Conservation (phyloP, 2,329 filamentous ascomycete genomes). For the Colletotrichum tabaci region DNA sequence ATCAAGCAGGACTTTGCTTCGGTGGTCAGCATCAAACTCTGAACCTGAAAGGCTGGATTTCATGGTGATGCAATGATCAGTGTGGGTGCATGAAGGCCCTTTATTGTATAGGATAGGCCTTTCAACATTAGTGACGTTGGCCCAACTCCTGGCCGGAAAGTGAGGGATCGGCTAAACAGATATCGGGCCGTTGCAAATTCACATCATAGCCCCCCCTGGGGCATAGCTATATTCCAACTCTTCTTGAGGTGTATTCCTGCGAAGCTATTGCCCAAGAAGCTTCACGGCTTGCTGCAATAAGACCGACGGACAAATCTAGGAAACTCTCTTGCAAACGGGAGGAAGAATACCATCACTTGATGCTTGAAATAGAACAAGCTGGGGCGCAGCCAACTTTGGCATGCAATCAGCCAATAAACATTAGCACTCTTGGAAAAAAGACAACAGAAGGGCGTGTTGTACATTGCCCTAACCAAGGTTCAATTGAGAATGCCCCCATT, state of each 20-base stretch:
- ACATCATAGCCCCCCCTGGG: neutral
- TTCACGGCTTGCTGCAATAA: conserved; percentile 11
- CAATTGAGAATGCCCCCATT: conserved; percentile 44
- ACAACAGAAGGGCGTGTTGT: conserved; percentile 6
- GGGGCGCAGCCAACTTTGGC: conserved; percentile 24
- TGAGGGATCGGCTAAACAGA: neutral
- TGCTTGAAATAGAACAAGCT: conserved; percentile 34
- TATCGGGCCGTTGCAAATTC: conserved; percentile 5
- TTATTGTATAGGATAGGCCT: neutral
- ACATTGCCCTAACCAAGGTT: conserved; percentile 12
- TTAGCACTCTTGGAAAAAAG: neutral
- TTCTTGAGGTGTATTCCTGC: neutral
- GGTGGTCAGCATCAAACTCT: neutral
- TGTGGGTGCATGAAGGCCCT: neutral
- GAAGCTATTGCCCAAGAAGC: neutral
- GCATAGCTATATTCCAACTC: neutral
- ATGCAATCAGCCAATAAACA: conserved; percentile 26
- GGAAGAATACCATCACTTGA: neutral
- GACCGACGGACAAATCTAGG: neutral
- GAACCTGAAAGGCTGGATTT: neutral
- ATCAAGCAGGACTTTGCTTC: conserved; percentile 5
- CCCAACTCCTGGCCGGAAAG: neutral
- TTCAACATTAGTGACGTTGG: neutral
- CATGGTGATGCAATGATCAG: neutral
- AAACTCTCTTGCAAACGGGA: neutral